Evolutionary conservation across 2,329 filamentous ascomycete species (phyloP).

Genomic region (Xylaria sp.): DNA sequence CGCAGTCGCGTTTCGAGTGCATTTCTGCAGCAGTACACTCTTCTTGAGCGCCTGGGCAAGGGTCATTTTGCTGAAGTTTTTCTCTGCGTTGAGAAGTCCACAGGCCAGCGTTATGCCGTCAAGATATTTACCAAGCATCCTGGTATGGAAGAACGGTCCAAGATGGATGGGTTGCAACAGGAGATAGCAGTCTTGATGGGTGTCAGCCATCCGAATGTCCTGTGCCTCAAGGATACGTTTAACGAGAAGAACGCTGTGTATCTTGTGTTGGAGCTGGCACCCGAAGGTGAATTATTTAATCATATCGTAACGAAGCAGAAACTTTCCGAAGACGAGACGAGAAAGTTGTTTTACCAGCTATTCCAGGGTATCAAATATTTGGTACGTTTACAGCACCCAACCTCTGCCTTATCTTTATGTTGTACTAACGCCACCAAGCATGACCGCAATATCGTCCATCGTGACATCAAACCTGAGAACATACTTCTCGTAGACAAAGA

Average conservation of each 20-base stretch:
- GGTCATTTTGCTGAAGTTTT: conserved; percentile 96
- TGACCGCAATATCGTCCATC: conserved; percentile 95
- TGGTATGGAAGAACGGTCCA: conserved; percentile 83
- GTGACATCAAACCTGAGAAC: conserved; percentile 98
- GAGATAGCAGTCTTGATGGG: conserved; percentile 97
- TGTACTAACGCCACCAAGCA: conserved; percentile 67
- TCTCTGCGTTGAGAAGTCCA: conserved; percentile 85
- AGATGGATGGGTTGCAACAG: conserved; percentile 87
- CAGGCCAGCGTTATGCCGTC: conserved; percentile 85
- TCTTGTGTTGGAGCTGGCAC: conserved; percentile 87
- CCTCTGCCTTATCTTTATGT: conserved; percentile 45
- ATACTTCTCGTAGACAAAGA: conserved; percentile 89
- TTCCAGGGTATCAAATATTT: conserved; percentile 96
- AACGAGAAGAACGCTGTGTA: conserved; percentile 92
- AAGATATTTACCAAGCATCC: conserved; percentile 92
- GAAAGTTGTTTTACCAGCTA: conserved; percentile 88
- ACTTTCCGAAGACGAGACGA: conserved; percentile 82
- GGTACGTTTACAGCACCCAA: conserved; percentile 62
- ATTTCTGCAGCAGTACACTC: conserved; percentile 87
- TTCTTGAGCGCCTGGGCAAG: conserved; percentile 88
- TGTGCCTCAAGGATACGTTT: conserved; percentile 95
- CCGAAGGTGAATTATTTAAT: conserved; percentile 96
- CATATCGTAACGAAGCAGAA: conserved; percentile 92
- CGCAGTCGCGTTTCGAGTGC: conserved; percentile 75
- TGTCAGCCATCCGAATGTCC: conserved; percentile 92